Conservation (phyloP, 768 basidiomycete species). For the Amanita brunnescens region DNA sequence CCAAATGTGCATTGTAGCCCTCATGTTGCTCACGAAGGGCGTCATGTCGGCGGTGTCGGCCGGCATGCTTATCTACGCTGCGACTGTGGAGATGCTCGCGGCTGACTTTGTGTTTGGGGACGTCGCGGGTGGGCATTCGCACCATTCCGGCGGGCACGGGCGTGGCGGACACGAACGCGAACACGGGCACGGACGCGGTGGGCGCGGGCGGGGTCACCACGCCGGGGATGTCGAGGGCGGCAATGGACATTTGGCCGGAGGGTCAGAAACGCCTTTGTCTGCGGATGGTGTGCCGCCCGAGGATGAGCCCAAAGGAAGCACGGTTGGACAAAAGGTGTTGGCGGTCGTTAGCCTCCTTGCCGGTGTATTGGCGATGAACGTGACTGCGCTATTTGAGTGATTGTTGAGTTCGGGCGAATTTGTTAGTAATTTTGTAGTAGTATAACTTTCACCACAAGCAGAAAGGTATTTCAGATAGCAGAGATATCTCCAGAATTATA, state of each 20-base stretch:
- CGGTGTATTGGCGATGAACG: conserved; percentile 59
- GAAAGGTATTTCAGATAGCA: too few species aligned
- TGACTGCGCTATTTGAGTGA: conserved; percentile 41
- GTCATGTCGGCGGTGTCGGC: conserved; percentile 77
- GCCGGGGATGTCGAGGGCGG: background rate
- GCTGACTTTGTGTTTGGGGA: conserved; percentile 79
- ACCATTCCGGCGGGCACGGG: conserved; percentile 18
- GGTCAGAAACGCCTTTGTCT: background rate
- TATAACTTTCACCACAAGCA: too few species aligned
- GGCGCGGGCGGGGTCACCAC: conserved; percentile 5
- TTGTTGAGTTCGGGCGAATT: too few species aligned
- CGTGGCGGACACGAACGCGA: conserved; percentile 12
- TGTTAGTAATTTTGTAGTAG: too few species aligned
- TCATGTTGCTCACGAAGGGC: conserved; percentile 54
- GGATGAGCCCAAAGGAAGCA: conserved; percentile 11
- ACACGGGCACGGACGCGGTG: conserved; percentile 8
- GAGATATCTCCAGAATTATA: too few species aligned
- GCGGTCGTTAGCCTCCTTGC: conserved; percentile 52
- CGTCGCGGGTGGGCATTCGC: conserved; percentile 27
- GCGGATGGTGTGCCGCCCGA: background rate
- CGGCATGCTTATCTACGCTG: conserved; percentile 77
- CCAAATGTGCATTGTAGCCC: conserved; percentile 20
- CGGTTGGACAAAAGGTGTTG: conserved; percentile 34
- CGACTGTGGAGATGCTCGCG: conserved; percentile 81
- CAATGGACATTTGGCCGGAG: background rate